Evolutionary conservation across 805 yeast species (phyloP), one percentile per base, ranked within the genome.

Genomic region (Blastobotrys mokoenaii): DNA sequence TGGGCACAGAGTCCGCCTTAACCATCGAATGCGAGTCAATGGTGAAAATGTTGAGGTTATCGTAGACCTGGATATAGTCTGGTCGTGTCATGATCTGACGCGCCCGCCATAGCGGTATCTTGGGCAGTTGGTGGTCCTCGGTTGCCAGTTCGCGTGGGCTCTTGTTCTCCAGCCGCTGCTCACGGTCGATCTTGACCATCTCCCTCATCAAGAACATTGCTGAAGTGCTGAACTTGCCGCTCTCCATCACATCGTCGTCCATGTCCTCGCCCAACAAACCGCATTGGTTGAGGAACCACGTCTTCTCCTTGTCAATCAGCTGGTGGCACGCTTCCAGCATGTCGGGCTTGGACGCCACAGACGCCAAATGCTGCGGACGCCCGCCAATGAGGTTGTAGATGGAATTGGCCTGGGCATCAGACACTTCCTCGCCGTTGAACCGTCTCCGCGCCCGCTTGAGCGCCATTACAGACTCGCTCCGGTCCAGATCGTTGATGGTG

Each of bases 241-340:
- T 71, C 50, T 82, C 89, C 84, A 84, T 82, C 5, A 85, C 95
- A 64, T 85, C 95, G 56, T 85, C 95, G 57, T 85, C 95, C 95
- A 85, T 84, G 15, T 71, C 77, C 51, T 70, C 72, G 2, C 94
- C 95, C 8, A 85, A 62, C 11, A 85, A 65, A 0, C 87, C 93
- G 62, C 94, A 84, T 55, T 84, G 86, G 57, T 83, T 85, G 51
- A 85, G 68, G 51, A 84, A 82, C 95, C 95, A 85, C 0, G 88
- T 83, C 58, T 82, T 83, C 53, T 85, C 95, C 7, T 82, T 68
- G 59, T 85, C 93, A 46, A 85, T 83, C 30, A 85, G 69, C 48
- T 70, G 72, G 54, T 83, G 83, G 51, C 85, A 78, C 0, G 87
- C 87, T 30, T 63, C 62, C 29, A 80, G 55, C 46, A 61, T 53